Evolutionary conservation across 805 yeast species (phyloP), one percentile per base, ranked within the genome.

Genomic region (Kuraishia capsulata): DNA sequence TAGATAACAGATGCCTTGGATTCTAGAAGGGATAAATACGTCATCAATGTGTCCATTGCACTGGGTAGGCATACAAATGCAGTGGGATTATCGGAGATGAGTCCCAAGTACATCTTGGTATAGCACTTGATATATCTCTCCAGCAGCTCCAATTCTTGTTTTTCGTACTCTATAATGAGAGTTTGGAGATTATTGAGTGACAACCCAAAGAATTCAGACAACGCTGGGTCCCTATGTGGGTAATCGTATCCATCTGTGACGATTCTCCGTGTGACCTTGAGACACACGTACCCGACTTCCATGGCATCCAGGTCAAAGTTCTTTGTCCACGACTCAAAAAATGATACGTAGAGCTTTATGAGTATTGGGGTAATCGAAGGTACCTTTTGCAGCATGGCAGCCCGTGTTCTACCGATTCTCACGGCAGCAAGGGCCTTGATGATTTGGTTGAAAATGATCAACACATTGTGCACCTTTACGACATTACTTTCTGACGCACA

Each of bases 361-460:
- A 87, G 54, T 2, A 74, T 61, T 0, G 81, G 77, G 8, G 80
- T 67, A 2, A 89, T 58, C 3, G 73, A 56, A 0, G 86, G 85
- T 0, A 84, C 72, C 43, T 82, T 78, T 36, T 74, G 64, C 53
- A 82, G 92, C 73, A 88, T 69, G 0, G 87, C 85, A 18, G 79
- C 78, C 48, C 84, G 72, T 2, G 90, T 76, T 44, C 86, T 72
- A 5, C 97, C 97, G 26, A 90, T 84, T 47, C 89, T 67, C 1
- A 89, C 88, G 39, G 81, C 63, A 1, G 89, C 70, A 20, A 90
- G 58, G 3, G 73, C 66, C 57, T 92, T 92, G 44, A 89, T 68
- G 3, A 85, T 68, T 54, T 88, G 95, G 55, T 86, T 86, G 39
- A 85, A 53, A 14, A 85, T 77, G 14, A 78, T 60, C 41, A 88